phyloP scores from a whole-genome alignment of 2,329 filamentous ascomycete genomes.

The Colletotrichum simmondsii region DNA sequence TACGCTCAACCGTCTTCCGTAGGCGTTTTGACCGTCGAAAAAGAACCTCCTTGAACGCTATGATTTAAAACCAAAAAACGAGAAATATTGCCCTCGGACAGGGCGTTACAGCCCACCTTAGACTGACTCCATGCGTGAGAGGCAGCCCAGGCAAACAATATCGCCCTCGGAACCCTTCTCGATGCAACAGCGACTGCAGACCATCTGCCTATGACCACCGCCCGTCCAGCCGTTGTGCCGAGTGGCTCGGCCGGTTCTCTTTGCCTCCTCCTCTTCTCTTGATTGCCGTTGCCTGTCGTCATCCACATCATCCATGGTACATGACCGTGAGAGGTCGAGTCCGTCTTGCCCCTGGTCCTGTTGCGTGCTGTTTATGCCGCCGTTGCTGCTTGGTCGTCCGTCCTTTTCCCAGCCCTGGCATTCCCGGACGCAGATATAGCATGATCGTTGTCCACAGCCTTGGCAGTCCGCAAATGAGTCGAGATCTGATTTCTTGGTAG shows the following conservation, averaged over 20 bases:
- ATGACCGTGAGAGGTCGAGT: conserved; percentile 51
- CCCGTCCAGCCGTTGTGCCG: conserved; percentile 48
- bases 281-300: conserved; percentile 39
- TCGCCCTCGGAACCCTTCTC: conserved; percentile 73
- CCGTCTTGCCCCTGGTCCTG: conserved; percentile 33
- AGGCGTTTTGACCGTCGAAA: background rate
- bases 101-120: conserved; percentile 37
- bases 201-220: conserved; percentile 60
- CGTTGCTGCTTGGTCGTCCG: conserved; percentile 36
- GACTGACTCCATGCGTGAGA: conserved; percentile 55
- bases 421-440: conserved; percentile 75
- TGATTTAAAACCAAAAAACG: conserved; percentile 1
- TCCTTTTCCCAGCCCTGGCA: conserved; percentile 62
- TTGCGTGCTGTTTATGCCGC: background rate
- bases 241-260: background rate
- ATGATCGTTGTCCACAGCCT: conserved; percentile 70
- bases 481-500: conserved; percentile 72
- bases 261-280: conserved; percentile 20
- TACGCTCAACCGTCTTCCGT: background rate
- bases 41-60: conserved; percentile 3
- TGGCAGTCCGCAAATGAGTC: conserved; percentile 74
- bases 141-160: conserved; percentile 73
- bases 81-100: background rate
- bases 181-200: conserved; percentile 77
- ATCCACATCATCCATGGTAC: conserved; percentile 62